Evolutionary conservation across 345 rosid genomes (phyloP).

Genomic region (Gossypium ekmanianum): DNA sequence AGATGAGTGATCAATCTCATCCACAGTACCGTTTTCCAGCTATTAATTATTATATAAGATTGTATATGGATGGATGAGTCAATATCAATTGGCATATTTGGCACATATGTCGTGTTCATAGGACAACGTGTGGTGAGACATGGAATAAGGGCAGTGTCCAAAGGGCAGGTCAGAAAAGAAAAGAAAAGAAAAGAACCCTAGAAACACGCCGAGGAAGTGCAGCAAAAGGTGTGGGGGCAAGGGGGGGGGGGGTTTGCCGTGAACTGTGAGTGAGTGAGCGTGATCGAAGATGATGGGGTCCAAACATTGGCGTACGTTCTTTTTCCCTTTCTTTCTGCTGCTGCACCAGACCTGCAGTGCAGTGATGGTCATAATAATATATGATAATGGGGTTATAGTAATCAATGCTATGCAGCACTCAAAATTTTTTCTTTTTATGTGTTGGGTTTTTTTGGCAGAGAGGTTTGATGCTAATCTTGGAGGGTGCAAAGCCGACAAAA

Average conservation of each 20-base stretch:
- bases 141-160: not conserved
- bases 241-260: not conserved
- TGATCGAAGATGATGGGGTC: not conserved
- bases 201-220: constrained; percentile 34
- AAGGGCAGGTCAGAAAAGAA: not conserved
- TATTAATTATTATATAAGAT: no score
- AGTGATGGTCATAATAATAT: not conserved
- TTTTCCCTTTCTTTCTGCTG: not conserved
- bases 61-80: not conserved
- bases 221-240: constrained; percentile 15
- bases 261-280: not conserved
- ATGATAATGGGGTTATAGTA: no score
- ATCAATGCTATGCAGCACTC: not conserved
- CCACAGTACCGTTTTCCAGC: not conserved
- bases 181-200: constrained; percentile 20
- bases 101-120: not conserved
- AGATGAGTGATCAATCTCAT: not conserved
- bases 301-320: not conserved
- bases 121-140: not conserved
- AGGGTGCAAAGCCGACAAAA: constrained; percentile 37
- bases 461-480: constrained; percentile 20
- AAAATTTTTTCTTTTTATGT: not conserved
- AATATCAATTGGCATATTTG: not conserved
- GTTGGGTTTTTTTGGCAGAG: not conserved
- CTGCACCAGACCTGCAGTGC: not conserved